These are phyloP conservation scores for Stylosanthes scabra DNA, from an alignment of 331 rosid species.

Conservation along the genomic window DNA sequence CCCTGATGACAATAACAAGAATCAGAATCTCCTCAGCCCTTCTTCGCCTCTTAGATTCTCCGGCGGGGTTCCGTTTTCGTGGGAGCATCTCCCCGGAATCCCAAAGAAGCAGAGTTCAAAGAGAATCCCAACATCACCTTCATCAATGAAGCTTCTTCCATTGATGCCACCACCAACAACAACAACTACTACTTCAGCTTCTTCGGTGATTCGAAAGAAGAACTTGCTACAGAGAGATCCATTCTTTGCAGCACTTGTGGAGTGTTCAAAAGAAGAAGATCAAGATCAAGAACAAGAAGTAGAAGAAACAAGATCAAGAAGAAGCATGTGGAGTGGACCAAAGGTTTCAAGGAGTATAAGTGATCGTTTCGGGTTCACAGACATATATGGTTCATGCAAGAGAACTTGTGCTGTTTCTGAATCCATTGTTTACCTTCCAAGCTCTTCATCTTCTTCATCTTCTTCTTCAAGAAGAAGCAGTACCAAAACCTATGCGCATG, in stretches of 20 bases:
- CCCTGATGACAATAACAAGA: slow-evolving; percentile 50
- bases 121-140: slow-evolving; percentile 37
- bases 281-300: slow-evolving; percentile 39
- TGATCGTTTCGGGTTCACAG: slow-evolving; percentile 73
- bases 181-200: slow-evolving; percentile 17
- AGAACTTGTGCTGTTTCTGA: slow-evolving; percentile 77
- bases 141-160: slow-evolving; percentile 61
- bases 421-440: slow-evolving; percentile 72
- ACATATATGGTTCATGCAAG: slow-evolving; percentile 72
- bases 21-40: slow-evolving; percentile 45
- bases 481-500: slow-evolving; percentile 41
- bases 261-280: slow-evolving; percentile 73
- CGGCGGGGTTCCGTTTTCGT: slow-evolving; percentile 91
- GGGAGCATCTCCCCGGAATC: slow-evolving; percentile 94
- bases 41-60: slow-evolving; percentile 63
- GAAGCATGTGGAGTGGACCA: slow-evolving; percentile 47
- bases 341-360: slow-evolving; percentile 77
- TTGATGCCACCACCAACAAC: slow-evolving; percentile 61
- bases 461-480: slow-evolving; percentile 43
- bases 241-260: slow-evolving; percentile 84
- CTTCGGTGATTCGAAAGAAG: slow-evolving; percentile 49
- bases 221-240: slow-evolving; percentile 65
- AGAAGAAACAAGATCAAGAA: not conserved
- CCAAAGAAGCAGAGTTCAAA: slow-evolving; percentile 73
- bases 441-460: slow-evolving; percentile 6